Base-by-base conservation (phyloP, 2,329 filamentous ascomycete genomes). In the Thielaviopsis cerberus region DNA sequence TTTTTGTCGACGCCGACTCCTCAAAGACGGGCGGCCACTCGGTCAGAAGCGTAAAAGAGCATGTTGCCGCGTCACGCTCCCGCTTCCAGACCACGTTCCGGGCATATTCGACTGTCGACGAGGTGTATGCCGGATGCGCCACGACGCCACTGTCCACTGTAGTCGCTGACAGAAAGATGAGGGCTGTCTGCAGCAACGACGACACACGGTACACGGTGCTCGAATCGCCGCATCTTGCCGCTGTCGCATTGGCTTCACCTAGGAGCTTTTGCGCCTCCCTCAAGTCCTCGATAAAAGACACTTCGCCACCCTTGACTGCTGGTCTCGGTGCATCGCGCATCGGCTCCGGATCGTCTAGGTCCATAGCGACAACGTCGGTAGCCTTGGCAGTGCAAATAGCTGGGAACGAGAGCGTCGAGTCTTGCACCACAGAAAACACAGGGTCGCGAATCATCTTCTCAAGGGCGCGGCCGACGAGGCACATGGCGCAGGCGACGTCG, bases 401-500 rank as follows among this genome's bases (percentile, higher is more conserved):
- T 1, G 90, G 88, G 61, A 91, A 85, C 0, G 89, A 94, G 25
- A 96, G 82, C 0, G 89, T 95, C 0, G 92, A 96, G 65, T 98
- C 92, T 52, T 91, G 87, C 17, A 97, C 78, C 10, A 91, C 86
- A 20, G 88, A 94, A 68, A 91, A 94, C 3, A 92, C 85, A 2
- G 90, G 83, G 68, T 95, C 87, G 4, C 79, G 77, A 13, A 82
- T 78, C 73, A 95, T 86, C 65, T 84, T 77, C 53, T 84, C 80
- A 64, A 85, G 75, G 62, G 83, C 85, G 67, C 85, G 78, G 17
- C 80, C 76, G 61, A 88, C 74, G 51, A 86, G 77, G 52, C 84
- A 80, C 57, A 81, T 81, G 22, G 85, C 86, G 59, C 79, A 80
- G 11, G 80, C 75, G 57, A 87, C 75, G 45, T 81, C 56, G 78